Conservation (phyloP, 1,284 basidiomycete species). For the Pseudozyma thailandica region DNA sequence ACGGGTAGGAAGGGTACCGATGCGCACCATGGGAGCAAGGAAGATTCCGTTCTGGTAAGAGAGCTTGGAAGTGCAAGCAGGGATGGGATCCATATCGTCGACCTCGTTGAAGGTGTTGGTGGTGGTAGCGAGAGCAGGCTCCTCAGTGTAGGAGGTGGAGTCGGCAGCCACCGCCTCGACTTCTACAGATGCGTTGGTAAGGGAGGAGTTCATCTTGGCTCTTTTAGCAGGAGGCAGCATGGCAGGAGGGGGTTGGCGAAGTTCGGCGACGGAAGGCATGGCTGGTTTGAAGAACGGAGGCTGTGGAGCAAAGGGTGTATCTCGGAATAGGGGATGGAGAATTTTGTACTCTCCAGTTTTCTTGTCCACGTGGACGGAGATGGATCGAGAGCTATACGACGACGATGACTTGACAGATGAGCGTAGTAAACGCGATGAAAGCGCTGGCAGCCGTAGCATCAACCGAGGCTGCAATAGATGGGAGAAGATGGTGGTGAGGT, state of each 20-base stretch:
- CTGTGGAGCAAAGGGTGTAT: conserved; percentile 1
- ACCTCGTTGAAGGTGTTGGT: conserved; percentile 14
- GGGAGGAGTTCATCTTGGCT: conserved; percentile 25
- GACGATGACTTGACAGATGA: not conserved
- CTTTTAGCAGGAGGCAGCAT: conserved; percentile 48
- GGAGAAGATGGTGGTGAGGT: conserved; percentile 2
- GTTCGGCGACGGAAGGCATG: conserved; percentile 51
- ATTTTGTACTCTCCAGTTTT: not conserved
- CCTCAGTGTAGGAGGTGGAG: conserved; percentile 33
- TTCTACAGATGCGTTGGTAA: conserved; percentile 10
- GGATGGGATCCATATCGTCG: conserved; percentile 38
- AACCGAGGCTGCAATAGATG: conserved; percentile 8
- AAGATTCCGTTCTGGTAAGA: conserved; percentile 56
- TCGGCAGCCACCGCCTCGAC: conserved; percentile 39
- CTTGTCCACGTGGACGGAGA: not conserved
- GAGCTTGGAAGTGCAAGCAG: conserved; percentile 35
- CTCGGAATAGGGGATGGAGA: not conserved
- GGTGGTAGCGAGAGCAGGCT: conserved; percentile 6
- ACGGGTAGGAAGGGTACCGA: conserved; percentile 75
- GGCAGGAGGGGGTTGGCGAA: conserved; percentile 23
- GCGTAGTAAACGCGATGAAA: conserved; percentile 24
- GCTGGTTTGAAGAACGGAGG: too few relatives aligned
- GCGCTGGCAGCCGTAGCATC: conserved; percentile 35
- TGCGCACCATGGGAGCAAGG: conserved; percentile 66
- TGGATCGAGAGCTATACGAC: not conserved